These are phyloP conservation scores for Teunomyces pallodes DNA, from an alignment of 805 yeast species.

Conservation along the genomic window DNA sequence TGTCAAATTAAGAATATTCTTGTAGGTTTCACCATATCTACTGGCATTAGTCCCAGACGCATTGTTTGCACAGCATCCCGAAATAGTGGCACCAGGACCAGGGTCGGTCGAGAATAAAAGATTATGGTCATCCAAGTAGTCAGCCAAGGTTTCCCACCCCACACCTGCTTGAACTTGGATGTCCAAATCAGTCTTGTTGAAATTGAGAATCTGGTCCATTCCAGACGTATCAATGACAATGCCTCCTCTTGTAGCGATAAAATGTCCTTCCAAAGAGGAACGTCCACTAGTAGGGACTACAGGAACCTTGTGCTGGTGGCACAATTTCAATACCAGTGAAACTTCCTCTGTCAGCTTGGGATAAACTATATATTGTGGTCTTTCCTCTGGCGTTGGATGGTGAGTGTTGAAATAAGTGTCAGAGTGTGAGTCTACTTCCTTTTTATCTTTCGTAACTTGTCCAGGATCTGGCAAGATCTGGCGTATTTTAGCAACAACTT, in stretches of 20 bases:
- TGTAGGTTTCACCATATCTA: constrained; percentile 78
- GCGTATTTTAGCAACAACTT: constrained; percentile 23
- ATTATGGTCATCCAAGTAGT: constrained; percentile 39
- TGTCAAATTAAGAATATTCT: constrained; percentile 63
- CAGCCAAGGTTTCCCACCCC: constrained; percentile 67
- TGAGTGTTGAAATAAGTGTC: constrained; percentile 36
- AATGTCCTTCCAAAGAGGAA: constrained; percentile 81
- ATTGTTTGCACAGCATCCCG: constrained; percentile 75
- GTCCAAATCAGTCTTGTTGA: constrained; percentile 67
- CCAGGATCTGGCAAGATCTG: constrained; percentile 17
- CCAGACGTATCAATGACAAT: constrained; percentile 57
- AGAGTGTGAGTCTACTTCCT: constrained; percentile 16
- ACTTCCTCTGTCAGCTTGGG: constrained; percentile 69
- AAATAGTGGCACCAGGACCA: constrained; percentile 79
- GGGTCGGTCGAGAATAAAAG: constrained; percentile 44
- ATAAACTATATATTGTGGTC: constrained; percentile 48
- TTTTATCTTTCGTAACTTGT: constrained; percentile 19
- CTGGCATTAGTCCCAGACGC: constrained; percentile 82
- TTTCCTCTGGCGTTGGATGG: constrained; percentile 26
- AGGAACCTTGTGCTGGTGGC: constrained; percentile 61
- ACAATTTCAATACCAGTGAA: constrained; percentile 57
- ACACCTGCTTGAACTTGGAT: constrained; percentile 75
- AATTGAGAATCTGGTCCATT: constrained; percentile 55
- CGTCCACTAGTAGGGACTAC: constrained; percentile 80
- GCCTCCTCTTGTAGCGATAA: constrained; percentile 65